Conservation (phyloP, 2,329 filamentous ascomycete species). For the Ophiosphaerella herpotricha region DNA sequence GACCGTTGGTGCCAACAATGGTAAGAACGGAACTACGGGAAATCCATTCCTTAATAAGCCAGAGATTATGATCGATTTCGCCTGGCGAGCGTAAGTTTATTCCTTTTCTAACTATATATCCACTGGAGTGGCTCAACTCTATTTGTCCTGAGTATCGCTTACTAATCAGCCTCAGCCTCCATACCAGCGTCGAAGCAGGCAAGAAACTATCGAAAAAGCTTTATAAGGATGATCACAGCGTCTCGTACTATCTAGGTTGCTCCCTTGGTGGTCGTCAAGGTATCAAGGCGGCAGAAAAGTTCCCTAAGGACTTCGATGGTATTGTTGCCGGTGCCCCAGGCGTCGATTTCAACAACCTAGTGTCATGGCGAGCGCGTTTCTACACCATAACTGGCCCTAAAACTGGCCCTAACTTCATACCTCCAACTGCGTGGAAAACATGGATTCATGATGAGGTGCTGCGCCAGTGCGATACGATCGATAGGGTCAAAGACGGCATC, state of each 20-base stretch:
- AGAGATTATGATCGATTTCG: constrained; percentile 55
- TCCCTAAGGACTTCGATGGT: constrained; percentile 42
- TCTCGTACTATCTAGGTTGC: constrained; percentile 45
- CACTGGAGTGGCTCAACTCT: not conserved
- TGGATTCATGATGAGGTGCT: constrained; percentile 52
- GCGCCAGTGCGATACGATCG: constrained; percentile 55
- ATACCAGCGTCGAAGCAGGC: constrained; percentile 46
- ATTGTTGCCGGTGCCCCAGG: constrained; percentile 40
- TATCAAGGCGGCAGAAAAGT: constrained; percentile 31
- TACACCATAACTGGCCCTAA: constrained; percentile 32
- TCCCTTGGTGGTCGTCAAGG: constrained; percentile 43
- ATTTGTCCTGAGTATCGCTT: too few species aligned
- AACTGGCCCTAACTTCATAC: constrained; percentile 29
- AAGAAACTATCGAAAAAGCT: constrained; percentile 40
- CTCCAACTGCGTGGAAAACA: constrained; percentile 24
- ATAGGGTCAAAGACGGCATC: constrained; percentile 55
- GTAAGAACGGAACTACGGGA: constrained; percentile 52
- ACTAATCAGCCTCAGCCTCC: constrained; percentile 26
- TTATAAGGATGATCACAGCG: constrained; percentile 47
- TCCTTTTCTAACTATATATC: too few species aligned
- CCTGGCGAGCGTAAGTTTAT: constrained; percentile 46
- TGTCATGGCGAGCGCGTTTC: constrained; percentile 36
- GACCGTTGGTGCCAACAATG: constrained; percentile 47
- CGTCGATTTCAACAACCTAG: constrained; percentile 36
- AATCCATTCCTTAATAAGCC: constrained; percentile 50